These are phyloP conservation scores for Leishmania martiniquensis DNA, from an alignment of 208 protist genomes.

Conservation along the genomic window DNA sequence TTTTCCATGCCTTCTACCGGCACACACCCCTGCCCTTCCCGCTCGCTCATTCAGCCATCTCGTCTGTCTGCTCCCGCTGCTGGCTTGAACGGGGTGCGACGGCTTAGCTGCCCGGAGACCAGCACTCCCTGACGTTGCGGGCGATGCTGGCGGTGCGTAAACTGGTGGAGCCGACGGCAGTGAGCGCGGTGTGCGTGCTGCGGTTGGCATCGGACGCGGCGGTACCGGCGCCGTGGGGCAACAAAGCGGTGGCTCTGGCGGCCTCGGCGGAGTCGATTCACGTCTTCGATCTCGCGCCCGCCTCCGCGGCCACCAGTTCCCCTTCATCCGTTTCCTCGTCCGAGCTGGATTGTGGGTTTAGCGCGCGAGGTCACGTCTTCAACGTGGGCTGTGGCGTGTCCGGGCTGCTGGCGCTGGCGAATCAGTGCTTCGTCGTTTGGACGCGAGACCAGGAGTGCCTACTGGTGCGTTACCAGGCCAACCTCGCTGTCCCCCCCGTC, in stretches of 20 bases:
- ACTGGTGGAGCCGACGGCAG: conserved; percentile 21
- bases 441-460: conserved; percentile 65
- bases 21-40: not conserved
- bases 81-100: not conserved
- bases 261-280: conserved; percentile 34
- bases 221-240: not conserved
- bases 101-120: not conserved
- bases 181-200: conserved; percentile 33
- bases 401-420: conserved; percentile 44
- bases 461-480: conserved; percentile 77
- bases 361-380: conserved; percentile 40
- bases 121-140: not conserved
- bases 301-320: not conserved
- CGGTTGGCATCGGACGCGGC: conserved; percentile 16
- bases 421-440: conserved; percentile 73
- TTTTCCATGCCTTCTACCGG: not conserved
- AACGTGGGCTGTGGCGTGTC: conserved; percentile 57
- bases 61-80: not conserved
- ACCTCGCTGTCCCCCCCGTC: conserved; percentile 26
- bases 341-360: not conserved
- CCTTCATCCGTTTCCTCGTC: conserved; percentile 7
- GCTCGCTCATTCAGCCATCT: not conserved
- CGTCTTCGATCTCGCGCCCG: conserved; percentile 30
- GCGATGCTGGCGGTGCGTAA: conserved; percentile 33
- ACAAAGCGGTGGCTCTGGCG: conserved; percentile 28